Conservation (phyloP, 73 alveolate genomes). For the Paramecium sonneborni region DNA sequence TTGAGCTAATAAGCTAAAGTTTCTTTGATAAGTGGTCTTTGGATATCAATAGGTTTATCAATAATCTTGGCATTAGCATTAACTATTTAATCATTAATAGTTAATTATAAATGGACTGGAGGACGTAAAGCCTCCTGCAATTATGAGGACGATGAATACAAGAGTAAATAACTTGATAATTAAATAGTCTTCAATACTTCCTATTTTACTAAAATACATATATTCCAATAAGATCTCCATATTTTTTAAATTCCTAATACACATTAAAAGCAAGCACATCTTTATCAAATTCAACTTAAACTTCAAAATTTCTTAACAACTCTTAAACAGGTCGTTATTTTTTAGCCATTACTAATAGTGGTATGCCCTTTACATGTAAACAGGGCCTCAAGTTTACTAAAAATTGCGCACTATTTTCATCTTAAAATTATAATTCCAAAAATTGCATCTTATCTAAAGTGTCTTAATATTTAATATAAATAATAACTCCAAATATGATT, state of each 20-base stretch:
- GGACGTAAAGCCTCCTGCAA: constrained; percentile 46
- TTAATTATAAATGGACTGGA: constrained; percentile 23
- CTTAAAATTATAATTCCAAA: constrained; percentile 21
- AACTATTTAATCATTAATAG: constrained; percentile 10
- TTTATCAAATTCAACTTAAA: constrained; percentile 29
- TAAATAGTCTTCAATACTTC: not conserved
- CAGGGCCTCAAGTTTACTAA: constrained; percentile 2
- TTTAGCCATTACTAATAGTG: constrained; percentile 12
- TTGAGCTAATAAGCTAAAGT: constrained; percentile 57
- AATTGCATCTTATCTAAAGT: constrained; percentile 17
- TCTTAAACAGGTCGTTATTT: constrained; percentile 33
- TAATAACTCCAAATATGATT: constrained; percentile 12
- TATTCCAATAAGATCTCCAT: constrained; percentile 53
- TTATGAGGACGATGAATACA: constrained; percentile 30
- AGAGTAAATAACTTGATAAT: constrained; percentile 12
- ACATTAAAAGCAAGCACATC: constrained; percentile 44
- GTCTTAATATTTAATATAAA: not conserved
- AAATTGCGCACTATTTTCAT: constrained; percentile 8
- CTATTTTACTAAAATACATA: constrained; percentile 21
- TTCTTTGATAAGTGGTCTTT: constrained; percentile 32
- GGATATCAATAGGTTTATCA: constrained; percentile 54
- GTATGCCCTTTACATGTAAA: constrained; percentile 55
- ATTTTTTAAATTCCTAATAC: constrained; percentile 35
- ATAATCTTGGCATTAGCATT: constrained; percentile 50
- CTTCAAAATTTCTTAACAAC: constrained; percentile 6